phyloP scores from a whole-genome alignment of 768 basidiomycete species.

The Punctularia strigosozonata region DNA sequence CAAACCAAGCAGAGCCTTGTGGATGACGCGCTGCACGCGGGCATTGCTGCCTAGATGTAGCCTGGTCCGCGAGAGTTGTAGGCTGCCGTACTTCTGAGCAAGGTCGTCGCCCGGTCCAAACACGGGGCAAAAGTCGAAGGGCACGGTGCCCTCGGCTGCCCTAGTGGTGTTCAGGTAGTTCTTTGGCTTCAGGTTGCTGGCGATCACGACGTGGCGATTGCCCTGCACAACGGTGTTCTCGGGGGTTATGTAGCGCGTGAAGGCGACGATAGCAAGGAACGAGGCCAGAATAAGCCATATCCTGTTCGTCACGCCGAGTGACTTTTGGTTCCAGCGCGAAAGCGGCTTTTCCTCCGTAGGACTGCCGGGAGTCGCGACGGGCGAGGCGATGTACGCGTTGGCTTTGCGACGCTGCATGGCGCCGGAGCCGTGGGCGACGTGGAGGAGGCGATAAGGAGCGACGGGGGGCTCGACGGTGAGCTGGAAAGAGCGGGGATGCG shows the following conservation, averaged over 20 bases:
- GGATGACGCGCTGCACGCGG: constrained; percentile 70
- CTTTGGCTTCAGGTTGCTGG: constrained; percentile 43
- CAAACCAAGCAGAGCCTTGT: constrained; percentile 72
- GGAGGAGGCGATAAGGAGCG: too few relatives aligned
- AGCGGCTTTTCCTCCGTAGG: constrained; percentile 32
- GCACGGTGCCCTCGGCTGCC: constrained; percentile 46
- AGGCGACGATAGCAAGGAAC: constrained; percentile 39
- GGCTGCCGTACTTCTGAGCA: constrained; percentile 66
- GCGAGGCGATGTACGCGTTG: constrained; percentile 45
- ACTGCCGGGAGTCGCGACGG: constrained; percentile 26
- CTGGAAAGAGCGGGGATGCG: constrained; percentile 3
- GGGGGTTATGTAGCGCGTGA: constrained; percentile 47
- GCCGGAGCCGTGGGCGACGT: constrained; percentile 5
- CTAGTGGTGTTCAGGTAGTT: constrained; percentile 71
- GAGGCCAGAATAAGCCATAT: constrained; percentile 51
- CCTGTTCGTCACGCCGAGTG: constrained; percentile 51
- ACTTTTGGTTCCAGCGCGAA: constrained; percentile 45
- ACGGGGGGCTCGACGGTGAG: constrained; percentile 4
- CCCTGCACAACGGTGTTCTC: too few relatives aligned
- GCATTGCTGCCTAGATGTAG: constrained; percentile 73
- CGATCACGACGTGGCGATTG: constrained; percentile 17
- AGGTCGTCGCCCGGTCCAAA: constrained; percentile 77
- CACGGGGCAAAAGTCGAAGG: constrained; percentile 87
- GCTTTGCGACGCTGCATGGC: constrained; percentile 53
- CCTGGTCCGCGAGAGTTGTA: constrained; percentile 61